Conservation (phyloP, 2,329 filamentous ascomycete species). For the Paraphoma chrysanthemicola region DNA sequence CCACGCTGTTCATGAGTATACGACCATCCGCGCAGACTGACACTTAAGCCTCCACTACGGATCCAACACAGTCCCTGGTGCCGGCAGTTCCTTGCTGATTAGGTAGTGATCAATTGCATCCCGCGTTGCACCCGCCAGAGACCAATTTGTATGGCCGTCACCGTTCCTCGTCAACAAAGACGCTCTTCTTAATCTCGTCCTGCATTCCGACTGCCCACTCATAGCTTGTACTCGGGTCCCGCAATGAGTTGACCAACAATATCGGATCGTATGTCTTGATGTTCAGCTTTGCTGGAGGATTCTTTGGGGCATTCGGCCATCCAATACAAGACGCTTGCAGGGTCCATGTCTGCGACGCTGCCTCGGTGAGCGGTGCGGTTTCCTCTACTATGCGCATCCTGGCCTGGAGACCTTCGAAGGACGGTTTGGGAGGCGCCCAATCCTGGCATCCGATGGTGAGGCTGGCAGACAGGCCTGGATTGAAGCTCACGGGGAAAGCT, state of each 20-base stretch:
- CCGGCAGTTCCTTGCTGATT: conserved; percentile 20
- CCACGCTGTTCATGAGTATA: too few relatives aligned
- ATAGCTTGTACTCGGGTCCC: conserved; percentile 52
- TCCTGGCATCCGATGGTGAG: conserved; percentile 43
- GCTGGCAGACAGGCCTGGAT: conserved; percentile 1
- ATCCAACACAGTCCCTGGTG: conserved; percentile 6
- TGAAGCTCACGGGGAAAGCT: conserved; percentile 5
- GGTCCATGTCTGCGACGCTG: conserved; percentile 45
- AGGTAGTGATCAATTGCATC: conserved; percentile 43
- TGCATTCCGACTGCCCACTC: conserved; percentile 30
- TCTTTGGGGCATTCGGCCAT: conserved; percentile 48
- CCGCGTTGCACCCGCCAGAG: conserved; percentile 40
- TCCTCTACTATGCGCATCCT: conserved; percentile 36
- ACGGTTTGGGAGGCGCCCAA: conserved; percentile 37
- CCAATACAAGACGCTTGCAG: conserved; percentile 49
- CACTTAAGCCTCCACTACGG: not conserved
- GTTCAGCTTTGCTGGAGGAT: conserved; percentile 42
- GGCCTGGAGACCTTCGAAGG: conserved; percentile 26
- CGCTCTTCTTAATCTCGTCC: conserved; percentile 37
- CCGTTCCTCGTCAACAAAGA: conserved; percentile 53
- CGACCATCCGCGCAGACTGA: not conserved
- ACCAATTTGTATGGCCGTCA: conserved; percentile 50
- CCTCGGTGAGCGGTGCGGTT: conserved; percentile 47
- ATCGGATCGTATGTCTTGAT: conserved; percentile 37
- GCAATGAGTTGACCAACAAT: conserved; percentile 49